Conservation (phyloP, 257 asterid species). For the Gentiana macrophylla region DNA sequence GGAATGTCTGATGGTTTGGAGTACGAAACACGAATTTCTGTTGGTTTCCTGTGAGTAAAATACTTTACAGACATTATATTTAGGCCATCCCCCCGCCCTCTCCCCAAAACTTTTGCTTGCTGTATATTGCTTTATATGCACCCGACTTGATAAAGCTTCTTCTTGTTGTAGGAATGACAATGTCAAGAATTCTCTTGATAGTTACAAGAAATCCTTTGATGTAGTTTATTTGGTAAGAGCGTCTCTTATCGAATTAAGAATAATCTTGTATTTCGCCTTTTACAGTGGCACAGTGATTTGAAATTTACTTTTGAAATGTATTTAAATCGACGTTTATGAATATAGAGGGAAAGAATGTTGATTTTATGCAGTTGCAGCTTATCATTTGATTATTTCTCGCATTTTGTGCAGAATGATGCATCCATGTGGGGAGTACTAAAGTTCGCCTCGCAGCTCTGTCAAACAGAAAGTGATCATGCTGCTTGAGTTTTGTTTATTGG, state of each 20-base stretch:
- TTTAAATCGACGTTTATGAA: too few relatives aligned
- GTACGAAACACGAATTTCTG: slow-evolving; percentile 68
- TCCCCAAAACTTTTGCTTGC: too few relatives aligned
- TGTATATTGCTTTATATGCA: not conserved
- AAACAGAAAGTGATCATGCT: slow-evolving; percentile 23
- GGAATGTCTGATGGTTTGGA: slow-evolving; percentile 94
- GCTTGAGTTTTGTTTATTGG: not conserved
- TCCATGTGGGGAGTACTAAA: slow-evolving; percentile 70
- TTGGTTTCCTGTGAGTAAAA: slow-evolving; percentile 79
- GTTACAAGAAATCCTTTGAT: slow-evolving; percentile 63
- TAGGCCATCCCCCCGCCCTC: too few relatives aligned
- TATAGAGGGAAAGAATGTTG: too few relatives aligned
- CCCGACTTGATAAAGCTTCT: slow-evolving; percentile 9
- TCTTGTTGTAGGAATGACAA: slow-evolving; percentile 62
- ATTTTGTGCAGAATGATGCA: slow-evolving; percentile 57
- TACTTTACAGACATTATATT: not conserved
- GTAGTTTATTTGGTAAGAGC: slow-evolving; percentile 65
- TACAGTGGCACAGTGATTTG: too few relatives aligned
- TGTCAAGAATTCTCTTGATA: slow-evolving; percentile 56
- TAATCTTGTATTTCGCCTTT: too few relatives aligned
- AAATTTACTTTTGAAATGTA: too few relatives aligned
- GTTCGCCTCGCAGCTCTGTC: slow-evolving; percentile 71
- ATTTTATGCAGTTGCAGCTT: not conserved
- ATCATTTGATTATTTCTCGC: not conserved
- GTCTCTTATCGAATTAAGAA: not conserved